These are phyloP conservation scores for Herpetomonas tarakana DNA, from an alignment of 208 protist genomes.

Conservation along the genomic window DNA sequence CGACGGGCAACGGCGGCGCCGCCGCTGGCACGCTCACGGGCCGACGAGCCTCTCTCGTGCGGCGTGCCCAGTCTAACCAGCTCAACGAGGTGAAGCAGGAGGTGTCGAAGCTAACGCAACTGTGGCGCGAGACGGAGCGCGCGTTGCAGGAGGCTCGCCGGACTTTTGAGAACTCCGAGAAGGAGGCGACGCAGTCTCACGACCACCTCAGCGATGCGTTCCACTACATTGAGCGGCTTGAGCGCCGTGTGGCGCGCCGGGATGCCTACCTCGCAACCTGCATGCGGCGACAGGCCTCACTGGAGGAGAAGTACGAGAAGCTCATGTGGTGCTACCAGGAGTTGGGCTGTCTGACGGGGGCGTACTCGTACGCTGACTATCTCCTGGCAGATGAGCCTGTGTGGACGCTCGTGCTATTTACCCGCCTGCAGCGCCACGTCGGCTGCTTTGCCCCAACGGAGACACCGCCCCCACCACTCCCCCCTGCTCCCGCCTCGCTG, in stretches of 20 bases:
- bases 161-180: slow-evolving; percentile 74
- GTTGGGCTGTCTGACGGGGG: slow-evolving; percentile 56
- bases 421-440: slow-evolving; percentile 50
- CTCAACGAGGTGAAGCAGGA: slow-evolving; percentile 57
- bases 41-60: neutral
- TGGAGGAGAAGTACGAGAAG: slow-evolving; percentile 89
- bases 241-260: slow-evolving; percentile 73
- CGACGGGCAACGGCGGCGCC: slow-evolving; percentile 20
- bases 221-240: slow-evolving; percentile 77
- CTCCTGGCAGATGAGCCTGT: slow-evolving; percentile 50
- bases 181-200: slow-evolving; percentile 66
- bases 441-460: slow-evolving; percentile 32
- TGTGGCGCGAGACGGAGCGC: slow-evolving; percentile 88
- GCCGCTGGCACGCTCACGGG: slow-evolving; percentile 17
- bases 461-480: slow-evolving; percentile 1
- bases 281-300: slow-evolving; percentile 40
- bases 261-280: slow-evolving; percentile 54
- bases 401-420: slow-evolving; percentile 75
- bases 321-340: slow-evolving; percentile 83
- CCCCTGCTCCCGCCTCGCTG: neutral
- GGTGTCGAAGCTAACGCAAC: slow-evolving; percentile 46
- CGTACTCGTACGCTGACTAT: slow-evolving; percentile 74
- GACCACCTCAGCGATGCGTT: slow-evolving; percentile 81
- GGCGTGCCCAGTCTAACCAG: slow-evolving; percentile 27
- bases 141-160: slow-evolving; percentile 74